Conservation (phyloP, 495 filamentous ascomycete species). For the Talaromyces trachyspermus region DNA sequence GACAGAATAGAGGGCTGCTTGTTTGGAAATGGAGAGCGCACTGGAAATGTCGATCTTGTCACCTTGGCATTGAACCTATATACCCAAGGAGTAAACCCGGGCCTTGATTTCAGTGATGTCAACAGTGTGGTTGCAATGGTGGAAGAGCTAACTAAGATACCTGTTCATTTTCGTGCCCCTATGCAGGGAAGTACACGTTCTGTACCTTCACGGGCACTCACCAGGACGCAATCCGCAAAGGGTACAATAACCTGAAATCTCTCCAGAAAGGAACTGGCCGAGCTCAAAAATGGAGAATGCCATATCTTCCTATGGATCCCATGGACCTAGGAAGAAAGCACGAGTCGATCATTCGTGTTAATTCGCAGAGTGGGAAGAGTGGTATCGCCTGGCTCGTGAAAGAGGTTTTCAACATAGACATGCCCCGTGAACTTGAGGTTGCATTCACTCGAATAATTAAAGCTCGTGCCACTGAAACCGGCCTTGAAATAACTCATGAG, state of each 20-base stretch:
- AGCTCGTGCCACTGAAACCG: no score
- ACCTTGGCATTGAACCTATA: slow-evolving; percentile 94
- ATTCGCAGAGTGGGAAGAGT: slow-evolving; percentile 92
- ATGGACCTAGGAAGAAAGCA: slow-evolving; percentile 92
- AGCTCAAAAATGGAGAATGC: slow-evolving; percentile 63
- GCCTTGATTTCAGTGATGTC: slow-evolving; percentile 89
- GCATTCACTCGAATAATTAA: slow-evolving; percentile 88
- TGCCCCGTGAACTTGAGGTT: slow-evolving; percentile 87
- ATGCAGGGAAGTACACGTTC: slow-evolving; percentile 73
- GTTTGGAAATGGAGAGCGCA: slow-evolving; percentile 93
- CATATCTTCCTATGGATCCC: slow-evolving; percentile 90
- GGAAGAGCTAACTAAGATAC: slow-evolving; percentile 90
- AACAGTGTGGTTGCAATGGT: slow-evolving; percentile 81
- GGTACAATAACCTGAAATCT: slow-evolving; percentile 66
- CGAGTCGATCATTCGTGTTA: slow-evolving; percentile 96
- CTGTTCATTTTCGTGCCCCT: slow-evolving; percentile 87
- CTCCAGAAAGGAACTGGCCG: slow-evolving; percentile 51
- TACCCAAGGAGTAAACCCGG: slow-evolving; percentile 83
- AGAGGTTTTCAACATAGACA: slow-evolving; percentile 78
- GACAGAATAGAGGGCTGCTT: slow-evolving; percentile 91
- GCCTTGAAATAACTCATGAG: no score
- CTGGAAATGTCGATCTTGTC: slow-evolving; percentile 93
- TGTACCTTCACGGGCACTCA: slow-evolving; percentile 88
- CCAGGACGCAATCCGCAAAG: slow-evolving; percentile 98
- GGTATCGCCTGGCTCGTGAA: slow-evolving; percentile 93